Evolutionary conservation across 176 grass and related monocot genomes (phyloP).

Genomic region (Raddia distichophylla): DNA sequence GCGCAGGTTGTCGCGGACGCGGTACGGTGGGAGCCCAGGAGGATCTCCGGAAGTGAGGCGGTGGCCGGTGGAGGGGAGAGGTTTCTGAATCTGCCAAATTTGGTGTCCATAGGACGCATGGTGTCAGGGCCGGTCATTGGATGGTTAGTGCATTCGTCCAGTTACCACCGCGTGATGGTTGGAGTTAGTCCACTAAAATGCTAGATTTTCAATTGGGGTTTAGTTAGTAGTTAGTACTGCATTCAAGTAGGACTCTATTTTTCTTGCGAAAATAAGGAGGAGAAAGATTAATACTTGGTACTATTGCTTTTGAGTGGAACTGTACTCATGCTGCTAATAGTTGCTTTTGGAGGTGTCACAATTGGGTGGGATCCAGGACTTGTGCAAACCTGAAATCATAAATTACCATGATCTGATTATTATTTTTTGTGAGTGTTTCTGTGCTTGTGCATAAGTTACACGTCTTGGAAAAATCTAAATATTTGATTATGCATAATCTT

Average conservation of each 20-base stretch:
- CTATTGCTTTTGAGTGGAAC: not conserved
- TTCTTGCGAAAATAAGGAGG: too few species aligned
- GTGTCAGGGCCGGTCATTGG: constrained; percentile 85
- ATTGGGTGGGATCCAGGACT: not conserved
- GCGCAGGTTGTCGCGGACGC: constrained; percentile 38
- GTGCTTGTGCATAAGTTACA: not conserved
- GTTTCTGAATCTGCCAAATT: constrained; percentile 94
- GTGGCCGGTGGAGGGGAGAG: constrained; percentile 44
- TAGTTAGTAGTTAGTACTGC: not conserved
- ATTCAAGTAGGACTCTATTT: not conserved
- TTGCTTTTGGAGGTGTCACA: not conserved
- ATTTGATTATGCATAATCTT: not conserved
- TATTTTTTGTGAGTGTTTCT: not conserved
- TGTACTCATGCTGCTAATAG: not conserved
- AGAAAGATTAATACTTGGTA: too few species aligned
- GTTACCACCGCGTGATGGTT: not conserved
- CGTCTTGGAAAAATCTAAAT: not conserved
- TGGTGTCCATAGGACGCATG: constrained; percentile 91
- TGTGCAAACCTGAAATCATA: not conserved
- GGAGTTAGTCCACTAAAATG: not conserved
- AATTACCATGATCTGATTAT: constrained; percentile 4
- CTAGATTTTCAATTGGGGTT: not conserved
- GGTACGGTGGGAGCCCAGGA: constrained; percentile 42
- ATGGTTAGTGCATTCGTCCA: constrained; percentile 52
- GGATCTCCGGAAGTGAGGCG: constrained; percentile 23